Percentiles rank a stretch among this genome's conserved stretches.
Conservation (phyloP, 1,284 basidiomycete species). For the Gymnopus androsaceus region DNA sequence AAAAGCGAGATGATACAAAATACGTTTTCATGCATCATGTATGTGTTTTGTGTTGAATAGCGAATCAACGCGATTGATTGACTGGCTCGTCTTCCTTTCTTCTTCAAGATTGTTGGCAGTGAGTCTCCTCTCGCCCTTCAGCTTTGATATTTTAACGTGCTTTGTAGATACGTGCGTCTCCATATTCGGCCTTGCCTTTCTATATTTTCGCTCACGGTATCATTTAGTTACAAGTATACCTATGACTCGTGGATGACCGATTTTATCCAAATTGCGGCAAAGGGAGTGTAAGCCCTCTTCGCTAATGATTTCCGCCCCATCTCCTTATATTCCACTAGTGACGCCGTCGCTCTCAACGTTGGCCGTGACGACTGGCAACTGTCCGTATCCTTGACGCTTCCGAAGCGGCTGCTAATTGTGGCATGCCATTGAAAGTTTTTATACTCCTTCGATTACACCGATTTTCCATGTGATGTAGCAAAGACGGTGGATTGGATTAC, state of each 20-base stretch:
- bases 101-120: constrained; percentile 47
- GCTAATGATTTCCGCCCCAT: neutral
- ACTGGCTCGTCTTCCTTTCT: neutral
- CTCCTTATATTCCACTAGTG: constrained; percentile 27
- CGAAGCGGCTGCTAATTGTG: constrained; percentile 33
- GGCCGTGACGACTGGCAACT: constrained; percentile 41
- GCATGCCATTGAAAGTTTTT: constrained; percentile 42
- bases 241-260: constrained; percentile 40
- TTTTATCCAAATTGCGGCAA: constrained; percentile 37
- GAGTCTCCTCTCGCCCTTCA: constrained; percentile 22
- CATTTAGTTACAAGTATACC: constrained; percentile 38
- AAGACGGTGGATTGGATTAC: constrained; percentile 36
- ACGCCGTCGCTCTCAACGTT: constrained; percentile 47
- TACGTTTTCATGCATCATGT: constrained; percentile 53
- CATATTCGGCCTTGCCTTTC: neutral
- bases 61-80: neutral
- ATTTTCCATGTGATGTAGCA: constrained; percentile 35
- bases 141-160: neutral
- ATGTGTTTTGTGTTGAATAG: constrained; percentile 19
- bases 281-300: constrained; percentile 36
- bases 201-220: neutral
- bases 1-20: constrained; percentile 25
- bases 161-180: constrained; percentile 41
- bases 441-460: constrained; percentile 47
- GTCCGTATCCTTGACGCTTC: constrained; percentile 40